Base-by-base conservation (phyloP, 768 basidiomycete species). In the Tulasnella calospora region DNA sequence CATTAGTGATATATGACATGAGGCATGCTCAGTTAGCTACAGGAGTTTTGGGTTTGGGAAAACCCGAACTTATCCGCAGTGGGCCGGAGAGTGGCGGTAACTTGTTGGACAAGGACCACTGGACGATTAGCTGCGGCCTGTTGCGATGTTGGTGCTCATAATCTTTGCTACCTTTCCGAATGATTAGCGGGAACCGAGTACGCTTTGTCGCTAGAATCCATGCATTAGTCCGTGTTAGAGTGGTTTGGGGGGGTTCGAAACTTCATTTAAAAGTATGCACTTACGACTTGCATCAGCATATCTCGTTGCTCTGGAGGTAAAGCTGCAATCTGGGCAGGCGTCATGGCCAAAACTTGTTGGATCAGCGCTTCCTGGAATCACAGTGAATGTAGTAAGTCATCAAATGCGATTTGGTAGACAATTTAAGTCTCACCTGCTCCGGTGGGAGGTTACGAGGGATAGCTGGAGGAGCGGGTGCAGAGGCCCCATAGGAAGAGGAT, bases 241-340 rank as follows among this genome's bases (percentile, higher is more conserved):
- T 30, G 27, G 77, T 35, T 30, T 70, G 38, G 76, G 38, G 76
- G 13, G 75, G 75, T 67, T 35, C n/a, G 77, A 41, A 4, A 79
- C 13, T 9, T 30, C 23, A 33, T 76, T 19, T 15, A 23, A 36
- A n/a, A 55, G 77, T n/a, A 9, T 2, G 21, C 41, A 84, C 86
- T 81, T 36, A 86, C 86, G 51, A 87, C 81, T 80, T 85, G 84
- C 81, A 86, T 81, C 44, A 87, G 84, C 13, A 84, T 84, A 0
- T 82, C 85, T 47, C 84, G 82, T 73, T 86, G 86, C 13, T 81
- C 82, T 21, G 84, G 82, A 55, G 86, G 86, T 71, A 87, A 78
- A 3, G 83, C 83, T 19, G 83, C 82, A 38, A 88, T 85, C 80
- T 88, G 86, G 33, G 84, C 85, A 23, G 83, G 83, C 13, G 86